These are phyloP conservation scores for Acacia confusa DNA, from an alignment of 306 rosid species.

Conservation along the genomic window DNA sequence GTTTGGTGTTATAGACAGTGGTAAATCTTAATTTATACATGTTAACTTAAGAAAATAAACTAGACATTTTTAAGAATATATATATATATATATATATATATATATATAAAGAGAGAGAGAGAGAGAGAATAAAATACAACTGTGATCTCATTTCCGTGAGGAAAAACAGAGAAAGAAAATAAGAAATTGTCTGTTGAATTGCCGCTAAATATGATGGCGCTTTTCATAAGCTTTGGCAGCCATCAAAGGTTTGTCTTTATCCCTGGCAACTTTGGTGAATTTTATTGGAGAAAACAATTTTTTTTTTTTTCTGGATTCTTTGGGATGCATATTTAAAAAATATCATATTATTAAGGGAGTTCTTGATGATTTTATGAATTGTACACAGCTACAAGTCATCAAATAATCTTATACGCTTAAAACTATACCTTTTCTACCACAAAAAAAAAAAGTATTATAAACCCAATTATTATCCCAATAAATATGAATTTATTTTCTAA, in stretches of 20 bases:
- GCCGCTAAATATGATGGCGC: conserved; percentile 5
- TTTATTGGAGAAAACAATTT: neutral
- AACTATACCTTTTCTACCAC: neutral
- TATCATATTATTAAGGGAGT: neutral
- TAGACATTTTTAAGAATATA: neutral
- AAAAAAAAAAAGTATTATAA: too few species aligned
- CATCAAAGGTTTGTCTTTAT: neutral
- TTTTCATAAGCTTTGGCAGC: neutral
- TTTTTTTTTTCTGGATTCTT: neutral
- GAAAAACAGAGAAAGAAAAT: neutral
- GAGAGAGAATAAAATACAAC: neutral
- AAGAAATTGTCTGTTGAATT: neutral
- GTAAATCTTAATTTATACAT: neutral
- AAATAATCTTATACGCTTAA: too few species aligned
- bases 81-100: too few species aligned
- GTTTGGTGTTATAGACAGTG: neutral
- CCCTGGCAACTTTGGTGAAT: neutral
- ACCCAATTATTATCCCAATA: neutral
- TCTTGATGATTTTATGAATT: neutral
- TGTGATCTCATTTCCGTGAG: neutral
- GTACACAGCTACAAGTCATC: neutral
- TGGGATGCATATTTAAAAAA: neutral
- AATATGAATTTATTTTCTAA: too few species aligned
- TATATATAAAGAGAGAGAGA: neutral
- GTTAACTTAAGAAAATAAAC: neutral